Base-by-base conservation (phyloP, 78 protist genomes). In the Dictyostelium citrinum region DNA sequence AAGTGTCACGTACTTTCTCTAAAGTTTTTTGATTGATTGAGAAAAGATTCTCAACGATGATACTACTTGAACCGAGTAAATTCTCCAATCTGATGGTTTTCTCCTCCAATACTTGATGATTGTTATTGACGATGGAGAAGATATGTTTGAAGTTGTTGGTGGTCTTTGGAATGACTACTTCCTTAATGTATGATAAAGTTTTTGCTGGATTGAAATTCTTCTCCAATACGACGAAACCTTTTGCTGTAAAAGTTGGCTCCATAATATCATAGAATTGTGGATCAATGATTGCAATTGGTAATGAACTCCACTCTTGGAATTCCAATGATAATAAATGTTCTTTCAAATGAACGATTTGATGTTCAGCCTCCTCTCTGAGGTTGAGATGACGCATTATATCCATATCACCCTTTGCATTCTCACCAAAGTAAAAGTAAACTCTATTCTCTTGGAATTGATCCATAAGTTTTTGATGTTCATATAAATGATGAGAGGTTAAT, bases 21-120 rank as follows among this genome's bases (percentile, higher is more conserved):
- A 88, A 64, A 27, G 84, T 14, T 67, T 67, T 58, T 88, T 88
- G 93, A 88, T 88, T 88, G n/a, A 88, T 49, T 22, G 84, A 88
- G 80, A 88, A 88, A 1, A 88, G 49, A 68, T 88, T 78, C 33
- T 88, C 93, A 67, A 88, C 61, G 3, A 88, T 43, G 33, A 88
- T 55, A 64, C 84, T 86, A 16, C 45, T 68, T 11, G 80, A 46
- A n/a, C 93, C 85, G 0, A 88, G 27, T 17, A 75, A 17, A 22
- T 61, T 33, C n/a, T 88, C 93, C 0, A 88, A 29, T 14, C n/a
- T 17, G n/a, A 68, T 45, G 17, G 85, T 68, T 20, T 55, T 20
- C 55, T 88, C 83, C 33, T 88, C 86, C 5, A 88, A 29, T 5
- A 37, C 39, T 3, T 10, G 2, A 17, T 31, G 31, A 60, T 88